Evolutionary conservation across 805 yeast genomes (phyloP), one percentile per base, ranked within the genome.

Genomic region (Saccharomycopsis amapae): DNA sequence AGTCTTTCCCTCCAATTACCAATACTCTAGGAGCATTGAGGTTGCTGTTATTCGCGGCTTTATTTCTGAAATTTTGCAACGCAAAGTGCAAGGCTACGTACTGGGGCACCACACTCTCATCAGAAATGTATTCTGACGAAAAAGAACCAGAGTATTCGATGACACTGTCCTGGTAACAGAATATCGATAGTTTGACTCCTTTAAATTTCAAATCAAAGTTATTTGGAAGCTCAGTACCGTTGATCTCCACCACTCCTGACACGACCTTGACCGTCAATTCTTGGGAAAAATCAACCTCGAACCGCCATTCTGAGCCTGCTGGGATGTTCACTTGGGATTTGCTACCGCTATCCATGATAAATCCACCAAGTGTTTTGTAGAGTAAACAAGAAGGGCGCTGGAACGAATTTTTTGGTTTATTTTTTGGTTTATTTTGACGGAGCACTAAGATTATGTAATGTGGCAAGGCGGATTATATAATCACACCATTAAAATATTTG

Each of bases 191-290:
- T 44, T 76, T 76, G 50, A 72, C 64, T 5, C 79, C 81, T 22
- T 65, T 62, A 56, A 85, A 79, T 2, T 63, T 58, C 55, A 78
- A 81, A 19, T 78, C 84, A 1, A 72, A 68, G 48, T 83, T 85
- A 36, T 72, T 67, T 2, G 96, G 85, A 20, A 93, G 72, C 60
- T 93, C 99, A 2, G 96, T 86, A 20, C 98, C 99, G 62, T 83
- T 86, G 7, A 88, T 75, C 64, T 93, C 98, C 1, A 86, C 96
- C 2, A 79, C 71, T 3, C 98, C 99, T 2, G 68, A 65, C 2
- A 63, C 48, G 9, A 81, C 68, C 54, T 68, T 75, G 38, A 84
- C 57, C n/a, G 66, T 68, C 32, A 84, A 58, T 17, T 65, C 63
- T 15, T 75, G 67, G 37, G 69, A 71, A 50, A 69, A 68, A 0